These are phyloP conservation scores for Haplosporangium sp. DNA, from an alignment of 371 early-diverging fungal species.

Conservation along the genomic window DNA sequence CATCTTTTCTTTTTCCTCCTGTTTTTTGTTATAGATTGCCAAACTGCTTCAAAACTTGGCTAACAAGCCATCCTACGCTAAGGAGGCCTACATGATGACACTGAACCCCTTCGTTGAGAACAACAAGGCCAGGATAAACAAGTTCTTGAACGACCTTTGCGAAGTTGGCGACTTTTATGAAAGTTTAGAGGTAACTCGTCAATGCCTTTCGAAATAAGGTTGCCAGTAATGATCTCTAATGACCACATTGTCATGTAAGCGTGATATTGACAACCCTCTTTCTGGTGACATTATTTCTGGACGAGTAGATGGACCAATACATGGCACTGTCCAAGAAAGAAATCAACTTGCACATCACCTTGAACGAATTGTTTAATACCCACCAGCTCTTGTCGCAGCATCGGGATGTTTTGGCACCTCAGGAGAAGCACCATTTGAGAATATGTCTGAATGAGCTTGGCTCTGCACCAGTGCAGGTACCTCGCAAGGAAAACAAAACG, in stretches of 20 bases:
- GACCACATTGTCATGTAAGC: not conserved
- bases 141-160: conserved; percentile 90
- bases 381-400: conserved; percentile 88
- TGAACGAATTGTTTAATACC: conserved; percentile 94
- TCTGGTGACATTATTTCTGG: not conserved
- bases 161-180: conserved; percentile 97
- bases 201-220: not conserved
- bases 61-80: conserved; percentile 92
- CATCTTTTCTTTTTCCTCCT: not conserved
- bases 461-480: conserved; percentile 79
- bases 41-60: conserved; percentile 94
- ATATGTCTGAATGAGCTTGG: conserved; percentile 85
- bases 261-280: not conserved
- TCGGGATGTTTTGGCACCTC: conserved; percentile 80
- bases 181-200: conserved; percentile 74
- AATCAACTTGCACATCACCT: conserved; percentile 84
- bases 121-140: conserved; percentile 87
- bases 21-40: conserved; percentile 66
- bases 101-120: conserved; percentile 89
- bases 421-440: conserved; percentile 83
- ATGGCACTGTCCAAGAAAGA: conserved; percentile 94
- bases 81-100: conserved; percentile 93
- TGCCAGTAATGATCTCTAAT: too few species aligned
- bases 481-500: conserved; percentile 87
- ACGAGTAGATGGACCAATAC: conserved; percentile 91